A percentile compares a stretch with the other conserved stretches of the same genome.
phyloP scores from a whole-genome alignment of 2,329 filamentous ascomycete species.

The Ilyonectria sp. region DNA sequence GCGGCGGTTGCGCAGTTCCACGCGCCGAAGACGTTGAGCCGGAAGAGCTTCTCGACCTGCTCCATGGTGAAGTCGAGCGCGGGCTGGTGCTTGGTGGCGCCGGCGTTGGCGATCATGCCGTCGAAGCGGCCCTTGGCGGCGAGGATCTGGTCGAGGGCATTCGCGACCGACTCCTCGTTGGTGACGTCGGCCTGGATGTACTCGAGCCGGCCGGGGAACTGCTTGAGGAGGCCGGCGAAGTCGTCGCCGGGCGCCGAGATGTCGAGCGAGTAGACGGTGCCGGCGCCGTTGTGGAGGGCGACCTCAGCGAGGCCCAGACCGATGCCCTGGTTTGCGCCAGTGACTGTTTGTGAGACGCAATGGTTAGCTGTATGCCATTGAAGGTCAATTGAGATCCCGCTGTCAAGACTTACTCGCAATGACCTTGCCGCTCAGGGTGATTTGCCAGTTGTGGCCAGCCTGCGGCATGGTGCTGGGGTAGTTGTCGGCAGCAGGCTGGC shows the following conservation, averaged over 20 bases:
- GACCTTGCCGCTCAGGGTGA: constrained; percentile 55
- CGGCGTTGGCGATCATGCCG: constrained; percentile 66
- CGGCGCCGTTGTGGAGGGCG: constrained; percentile 61
- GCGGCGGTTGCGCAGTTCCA: constrained; percentile 63
- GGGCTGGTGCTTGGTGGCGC: constrained; percentile 66
- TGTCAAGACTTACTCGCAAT: constrained; percentile 53
- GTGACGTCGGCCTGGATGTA: constrained; percentile 64
- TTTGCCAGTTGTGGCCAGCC: constrained; percentile 53
- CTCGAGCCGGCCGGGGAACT: constrained; percentile 58
- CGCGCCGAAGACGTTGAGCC: constrained; percentile 56
- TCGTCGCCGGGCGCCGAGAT: constrained; percentile 45
- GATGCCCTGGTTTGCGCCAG: constrained; percentile 61
- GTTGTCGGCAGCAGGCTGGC: constrained; percentile 23
- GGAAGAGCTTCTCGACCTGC: constrained; percentile 55
- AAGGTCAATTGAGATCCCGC: neutral
- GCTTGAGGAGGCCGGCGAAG: constrained; percentile 53
- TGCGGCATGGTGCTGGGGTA: constrained; percentile 53
- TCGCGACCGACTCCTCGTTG: constrained; percentile 56
- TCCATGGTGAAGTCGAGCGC: constrained; percentile 60
- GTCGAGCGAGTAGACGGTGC: constrained; percentile 48
- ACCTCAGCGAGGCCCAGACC: constrained; percentile 63
- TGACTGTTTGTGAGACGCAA: constrained; percentile 47
- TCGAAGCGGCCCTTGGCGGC: constrained; percentile 57
- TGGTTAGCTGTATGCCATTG: constrained; percentile 3
- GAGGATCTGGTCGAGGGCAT: constrained; percentile 59